Evolutionary conservation across 129 eudicot genomes (phyloP), one percentile per base, ranked within the genome.

Genomic region (Centella asiatica): DNA sequence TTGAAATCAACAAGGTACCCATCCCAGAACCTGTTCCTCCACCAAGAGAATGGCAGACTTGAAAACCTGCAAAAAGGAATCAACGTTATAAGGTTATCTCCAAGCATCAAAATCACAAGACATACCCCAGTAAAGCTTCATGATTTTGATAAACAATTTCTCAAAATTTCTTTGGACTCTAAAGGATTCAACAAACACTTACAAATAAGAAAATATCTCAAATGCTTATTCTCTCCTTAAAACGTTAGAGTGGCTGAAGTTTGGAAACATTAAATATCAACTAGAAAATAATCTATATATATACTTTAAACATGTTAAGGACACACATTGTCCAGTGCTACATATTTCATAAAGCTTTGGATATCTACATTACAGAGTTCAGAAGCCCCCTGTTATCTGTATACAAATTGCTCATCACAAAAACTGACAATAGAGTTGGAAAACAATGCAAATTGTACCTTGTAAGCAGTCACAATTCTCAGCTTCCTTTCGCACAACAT

Each of bases 401-500:
- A 56, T 5, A 1, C 25, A 18, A 9, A 57, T 22, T 32, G n/a
- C 44, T 31, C 44, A 57, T 13, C 62, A 5, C 24, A 13, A 24
- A 60, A 23, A 60, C 12, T 0, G 14, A 6, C 42, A 44, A 13
- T 46, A 62, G n/a, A 29, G n/a, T 31, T 28, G 18, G 29, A 5
- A 28, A 62, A 45, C 15, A 10, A 62, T 45, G 25, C 3, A 45
- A 69, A 3, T 69, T 44, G 61, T 55, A 70, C 75, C 75, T 70
- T 69, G 74, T 26, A 78, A 77, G 48, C 83, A 78, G 67, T 78
- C 83, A 74, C 83, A 78, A 36, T 78, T 79, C 72, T 79, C 80
- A 64, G 84, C 84, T 59, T 79, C 84, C 74, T 79, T 79, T 24
- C 84, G 70, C 72, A 79, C 84, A 51, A 79, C 84, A 74, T 79